A percentile compares a stretch with the other conserved stretches of the same genome.
phyloP scores from a whole-genome alignment of 192 early-diverging fungal species.

The Podila horticola region DNA sequence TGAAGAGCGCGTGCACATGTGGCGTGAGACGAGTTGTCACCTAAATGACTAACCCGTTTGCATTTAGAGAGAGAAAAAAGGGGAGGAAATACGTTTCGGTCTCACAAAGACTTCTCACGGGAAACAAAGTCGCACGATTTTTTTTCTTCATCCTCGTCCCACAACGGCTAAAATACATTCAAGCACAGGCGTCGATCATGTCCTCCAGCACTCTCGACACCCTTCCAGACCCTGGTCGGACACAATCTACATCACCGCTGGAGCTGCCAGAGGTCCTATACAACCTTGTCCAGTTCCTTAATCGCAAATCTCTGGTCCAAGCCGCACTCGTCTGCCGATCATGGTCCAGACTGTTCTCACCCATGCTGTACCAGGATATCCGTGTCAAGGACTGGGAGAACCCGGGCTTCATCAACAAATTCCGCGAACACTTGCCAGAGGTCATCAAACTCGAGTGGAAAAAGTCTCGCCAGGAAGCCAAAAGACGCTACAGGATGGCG shows the following conservation, averaged over 20 bases:
- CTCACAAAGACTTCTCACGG: too few relatives aligned
- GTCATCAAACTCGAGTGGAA: conserved; percentile 17
- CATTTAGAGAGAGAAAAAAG: too few relatives aligned
- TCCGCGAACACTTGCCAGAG: background rate
- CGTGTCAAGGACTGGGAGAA: conserved; percentile 7
- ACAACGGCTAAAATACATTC: too few relatives aligned
- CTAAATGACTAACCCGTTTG: too few relatives aligned
- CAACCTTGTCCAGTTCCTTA: conserved; percentile 12
- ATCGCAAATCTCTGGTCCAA: conserved; percentile 1
- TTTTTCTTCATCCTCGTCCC: too few relatives aligned
- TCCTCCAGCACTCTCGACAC: background rate
- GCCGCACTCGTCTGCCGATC: conserved; percentile 7
- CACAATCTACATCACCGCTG: background rate
- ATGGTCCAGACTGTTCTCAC: conserved; percentile 14
- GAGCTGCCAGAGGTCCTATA: conserved; percentile 25
- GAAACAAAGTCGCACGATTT: too few relatives aligned
- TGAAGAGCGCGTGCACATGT: too few relatives aligned
- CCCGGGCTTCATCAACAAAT: background rate
- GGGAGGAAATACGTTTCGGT: too few relatives aligned
- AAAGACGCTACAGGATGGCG: background rate
- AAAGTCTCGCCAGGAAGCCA: background rate
- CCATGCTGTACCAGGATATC: conserved; percentile 10
- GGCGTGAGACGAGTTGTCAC: too few relatives aligned
- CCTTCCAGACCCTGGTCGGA: background rate
- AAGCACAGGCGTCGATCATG: too few relatives aligned